Evolutionary conservation across 129 eudicot genomes (phyloP).

Genomic region (Centrapalus pauciflorus): DNA sequence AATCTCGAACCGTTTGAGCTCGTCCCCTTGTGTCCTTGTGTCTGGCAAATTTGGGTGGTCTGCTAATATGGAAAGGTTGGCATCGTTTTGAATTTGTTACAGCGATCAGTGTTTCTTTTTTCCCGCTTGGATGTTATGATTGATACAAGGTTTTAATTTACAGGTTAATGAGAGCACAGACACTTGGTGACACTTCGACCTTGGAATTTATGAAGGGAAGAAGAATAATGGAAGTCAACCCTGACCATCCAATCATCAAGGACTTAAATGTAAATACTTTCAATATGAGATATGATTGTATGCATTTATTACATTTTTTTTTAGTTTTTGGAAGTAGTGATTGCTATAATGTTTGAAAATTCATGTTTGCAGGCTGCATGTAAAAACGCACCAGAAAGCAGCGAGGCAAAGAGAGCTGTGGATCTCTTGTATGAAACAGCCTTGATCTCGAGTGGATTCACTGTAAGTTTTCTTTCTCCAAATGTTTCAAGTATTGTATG

Average conservation of each 20-base stretch:
- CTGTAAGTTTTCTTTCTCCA: slow-evolving; percentile 45
- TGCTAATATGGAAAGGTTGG: slow-evolving; percentile 97
- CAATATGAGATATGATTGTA: not conserved
- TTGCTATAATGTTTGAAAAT: too few relatives aligned
- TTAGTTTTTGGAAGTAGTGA: not conserved
- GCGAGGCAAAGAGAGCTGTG: slow-evolving; percentile 77
- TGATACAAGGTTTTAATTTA: not conserved
- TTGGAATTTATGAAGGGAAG: slow-evolving; percentile 95
- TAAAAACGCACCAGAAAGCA: slow-evolving; percentile 77
- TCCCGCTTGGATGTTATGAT: not conserved
- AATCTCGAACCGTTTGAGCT: slow-evolving; percentile 85
- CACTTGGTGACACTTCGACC: slow-evolving; percentile 86
- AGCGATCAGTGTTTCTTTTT: not conserved
- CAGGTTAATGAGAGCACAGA: slow-evolving; percentile 92
- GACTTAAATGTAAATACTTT: slow-evolving; percentile 60
- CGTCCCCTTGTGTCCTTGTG: slow-evolving; percentile 97
- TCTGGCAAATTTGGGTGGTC: slow-evolving; percentile 99
- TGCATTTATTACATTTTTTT: not conserved
- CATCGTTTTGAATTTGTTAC: not conserved
- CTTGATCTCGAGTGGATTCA: slow-evolving; percentile 88
- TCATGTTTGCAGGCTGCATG: slow-evolving; percentile 98
- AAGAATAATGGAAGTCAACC: slow-evolving; percentile 89
- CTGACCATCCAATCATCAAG: slow-evolving; percentile 93
- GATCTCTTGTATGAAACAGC: slow-evolving; percentile 92
- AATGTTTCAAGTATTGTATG: not conserved